Base-by-base conservation (phyloP, 1,284 basidiomycete species). In the Quambalaria eucalypti region DNA sequence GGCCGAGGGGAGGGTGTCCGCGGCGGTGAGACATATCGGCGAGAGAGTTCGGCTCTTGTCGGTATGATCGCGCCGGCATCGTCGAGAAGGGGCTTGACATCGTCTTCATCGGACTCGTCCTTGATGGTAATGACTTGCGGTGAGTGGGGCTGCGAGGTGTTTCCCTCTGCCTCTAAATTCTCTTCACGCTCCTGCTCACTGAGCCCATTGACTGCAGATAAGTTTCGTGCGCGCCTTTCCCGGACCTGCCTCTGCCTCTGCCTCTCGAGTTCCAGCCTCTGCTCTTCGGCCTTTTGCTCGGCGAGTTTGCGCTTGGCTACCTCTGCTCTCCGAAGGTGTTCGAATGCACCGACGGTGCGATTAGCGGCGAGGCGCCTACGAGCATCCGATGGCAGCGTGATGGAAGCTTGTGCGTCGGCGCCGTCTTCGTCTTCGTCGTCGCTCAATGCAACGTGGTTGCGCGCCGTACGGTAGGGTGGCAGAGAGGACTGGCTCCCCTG, bases 61-160 rank as follows among this genome's bases (percentile, higher is more conserved):
- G n/a, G n/a, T n/a, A n/a, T n/a, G n/a, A n/a, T n/a, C n/a, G n/a
- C 4, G 3, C 36, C 36, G 21, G 16, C 21, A 21, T 4, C 36
- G 12, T 7, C 14, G 42, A 46, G 16, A 21, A 46, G 21, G 2
- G 42, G 42, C 42, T 46, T 46, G 42, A 46, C 25, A 14, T 46
- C 42, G 12, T 46, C 42, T 21, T 46, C 42, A 26, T 46, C 42
- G 12, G 42, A 46, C 42, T 46, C 42, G 42, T 46, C 42, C 42
- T 46, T 46, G 42, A 46, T 46, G 42, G 25, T 26, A 12, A 46
- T 46, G 6, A 26, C 42, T 21, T 46, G 21, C 21, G 42, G 2
- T 6, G 7, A 2, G 25, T 46, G 3, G 25, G 16, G 16, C 36
- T 39, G 36, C 16, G 36, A 39, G 36, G 16, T 4, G 16, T 46